phyloP scores from a whole-genome alignment of 495 filamentous ascomycete species.

The Xylaria palmicola region DNA sequence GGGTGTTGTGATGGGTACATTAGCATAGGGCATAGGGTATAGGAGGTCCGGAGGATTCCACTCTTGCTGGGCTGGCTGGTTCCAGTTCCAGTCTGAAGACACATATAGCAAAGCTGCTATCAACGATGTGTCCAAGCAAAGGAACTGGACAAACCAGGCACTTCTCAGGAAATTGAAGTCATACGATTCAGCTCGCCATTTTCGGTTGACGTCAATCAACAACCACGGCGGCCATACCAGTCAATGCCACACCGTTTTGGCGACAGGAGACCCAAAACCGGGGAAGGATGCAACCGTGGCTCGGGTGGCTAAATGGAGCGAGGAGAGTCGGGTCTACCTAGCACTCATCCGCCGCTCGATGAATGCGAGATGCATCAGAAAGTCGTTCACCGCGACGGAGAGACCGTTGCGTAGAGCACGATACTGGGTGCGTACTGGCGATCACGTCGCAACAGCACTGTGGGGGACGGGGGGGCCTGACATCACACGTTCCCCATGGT shows the following conservation, averaged over 20 bases:
- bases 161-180: neutral
- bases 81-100: neutral
- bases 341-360: neutral
- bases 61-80: too few species aligned
- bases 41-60: too few species aligned
- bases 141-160: neutral
- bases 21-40: neutral
- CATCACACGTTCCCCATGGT: neutral
- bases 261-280: neutral
- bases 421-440: neutral
- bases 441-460: neutral
- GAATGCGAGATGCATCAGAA: neutral
- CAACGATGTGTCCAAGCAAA: too few species aligned
- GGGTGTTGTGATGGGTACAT: neutral
- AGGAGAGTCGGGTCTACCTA: neutral
- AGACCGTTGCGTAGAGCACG: neutral
- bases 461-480: neutral
- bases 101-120: too few species aligned
- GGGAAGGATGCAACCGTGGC: conserved; percentile 5
- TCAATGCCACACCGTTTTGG: neutral
- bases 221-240: neutral
- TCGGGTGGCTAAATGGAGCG: conserved; percentile 1
- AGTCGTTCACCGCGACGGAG: neutral
- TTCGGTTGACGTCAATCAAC: neutral
- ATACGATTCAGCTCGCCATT: neutral